These are phyloP conservation scores for Penicillium silybi DNA, from an alignment of 495 filamentous ascomycete species.

Conservation along the genomic window DNA sequence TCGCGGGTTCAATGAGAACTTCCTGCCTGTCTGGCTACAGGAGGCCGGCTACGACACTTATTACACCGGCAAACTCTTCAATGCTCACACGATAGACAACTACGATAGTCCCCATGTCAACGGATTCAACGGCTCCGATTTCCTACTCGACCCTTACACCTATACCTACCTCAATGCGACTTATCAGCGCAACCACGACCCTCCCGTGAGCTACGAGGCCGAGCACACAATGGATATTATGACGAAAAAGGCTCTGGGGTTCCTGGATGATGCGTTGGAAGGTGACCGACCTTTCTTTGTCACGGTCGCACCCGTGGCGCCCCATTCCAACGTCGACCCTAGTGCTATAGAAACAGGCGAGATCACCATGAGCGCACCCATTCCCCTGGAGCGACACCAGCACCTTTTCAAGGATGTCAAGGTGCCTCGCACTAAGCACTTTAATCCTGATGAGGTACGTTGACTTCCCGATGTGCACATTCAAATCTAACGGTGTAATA, in stretches of 20 bases:
- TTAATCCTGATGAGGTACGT: slow-evolving; percentile 48
- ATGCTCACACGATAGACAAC: slow-evolving; percentile 55
- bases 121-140: slow-evolving; percentile 57
- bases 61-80: slow-evolving; percentile 72
- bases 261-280: slow-evolving; percentile 58
- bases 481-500: slow-evolving; percentile 47
- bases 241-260: slow-evolving; percentile 55
- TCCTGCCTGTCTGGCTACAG: slow-evolving; percentile 67
- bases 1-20: slow-evolving; percentile 63
- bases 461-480: slow-evolving; percentile 22
- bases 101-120: slow-evolving; percentile 56
- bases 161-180: slow-evolving; percentile 67
- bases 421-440: slow-evolving; percentile 35
- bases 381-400: slow-evolving; percentile 40
- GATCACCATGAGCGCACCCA: slow-evolving; percentile 45
- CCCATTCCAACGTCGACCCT: slow-evolving; percentile 57
- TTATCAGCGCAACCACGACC: slow-evolving; percentile 60
- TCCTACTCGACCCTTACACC: slow-evolving; percentile 67
- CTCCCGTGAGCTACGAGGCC: slow-evolving; percentile 53
- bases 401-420: slow-evolving; percentile 36
- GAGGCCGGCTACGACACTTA: slow-evolving; percentile 67
- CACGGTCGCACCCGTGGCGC: slow-evolving; percentile 60
- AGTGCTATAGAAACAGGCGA: slow-evolving; percentile 11
- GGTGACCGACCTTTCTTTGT: slow-evolving; percentile 63
- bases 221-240: slow-evolving; percentile 61